phyloP scores from a whole-genome alignment of 176 grass and related monocot genomes.

The Saccharum officinarum region DNA sequence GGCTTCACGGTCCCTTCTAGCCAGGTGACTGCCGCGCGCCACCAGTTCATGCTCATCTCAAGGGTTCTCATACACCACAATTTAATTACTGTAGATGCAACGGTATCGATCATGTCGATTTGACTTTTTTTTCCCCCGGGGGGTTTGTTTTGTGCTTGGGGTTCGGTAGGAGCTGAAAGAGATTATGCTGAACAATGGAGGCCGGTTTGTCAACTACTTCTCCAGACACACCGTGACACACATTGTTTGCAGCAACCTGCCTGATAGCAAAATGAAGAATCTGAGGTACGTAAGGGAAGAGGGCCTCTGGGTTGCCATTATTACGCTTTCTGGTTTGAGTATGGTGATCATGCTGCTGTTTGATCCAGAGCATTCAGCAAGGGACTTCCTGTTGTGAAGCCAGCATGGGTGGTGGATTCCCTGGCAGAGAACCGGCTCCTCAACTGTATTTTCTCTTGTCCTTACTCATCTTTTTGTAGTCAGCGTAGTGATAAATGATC shows the following conservation, averaged over 20 bases:
- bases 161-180: constrained; percentile 74
- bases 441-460: constrained; percentile 57
- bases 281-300: constrained; percentile 52
- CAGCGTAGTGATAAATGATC: constrained; percentile 23
- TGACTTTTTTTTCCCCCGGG: background rate
- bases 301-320: background rate
- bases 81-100: background rate
- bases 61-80: background rate
- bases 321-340: background rate
- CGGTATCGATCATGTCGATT: background rate
- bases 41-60: background rate
- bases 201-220: constrained; percentile 88
- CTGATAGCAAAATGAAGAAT: constrained; percentile 82
- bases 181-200: constrained; percentile 90
- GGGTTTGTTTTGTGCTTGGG: background rate
- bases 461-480: background rate
- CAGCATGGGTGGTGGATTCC: constrained; percentile 87
- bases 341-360: constrained; percentile 17
- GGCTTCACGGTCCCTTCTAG: constrained; percentile 66
- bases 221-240: constrained; percentile 79
- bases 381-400: constrained; percentile 80
- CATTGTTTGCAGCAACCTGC: constrained; percentile 78
- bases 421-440: constrained; percentile 70
- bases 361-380: constrained; percentile 71
- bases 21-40: constrained; percentile 36